Evolutionary conservation across 345 rosid species (phyloP).

Genomic region (Citrus australasica): DNA sequence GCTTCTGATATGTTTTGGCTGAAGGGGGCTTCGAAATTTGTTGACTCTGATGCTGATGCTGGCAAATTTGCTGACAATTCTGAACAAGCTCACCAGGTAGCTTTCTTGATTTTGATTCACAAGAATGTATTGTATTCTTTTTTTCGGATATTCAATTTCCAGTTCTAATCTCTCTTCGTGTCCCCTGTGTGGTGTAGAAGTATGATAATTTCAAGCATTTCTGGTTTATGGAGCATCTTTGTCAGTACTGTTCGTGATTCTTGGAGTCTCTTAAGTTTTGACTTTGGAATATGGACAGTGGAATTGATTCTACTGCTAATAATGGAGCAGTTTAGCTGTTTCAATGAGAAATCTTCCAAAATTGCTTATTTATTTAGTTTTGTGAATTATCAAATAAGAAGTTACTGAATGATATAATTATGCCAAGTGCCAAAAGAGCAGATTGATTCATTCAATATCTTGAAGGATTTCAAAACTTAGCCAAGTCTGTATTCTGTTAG

Average conservation of each 20-base stretch:
- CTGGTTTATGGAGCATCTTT: not conserved
- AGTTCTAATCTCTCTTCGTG: too few species aligned
- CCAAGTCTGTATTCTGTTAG: not conserved
- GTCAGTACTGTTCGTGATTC: not conserved
- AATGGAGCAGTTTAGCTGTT: not conserved
- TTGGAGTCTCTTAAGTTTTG: not conserved
- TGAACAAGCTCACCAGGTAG: constrained; percentile 34
- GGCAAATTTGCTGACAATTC: constrained; percentile 13
- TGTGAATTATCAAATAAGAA: not conserved
- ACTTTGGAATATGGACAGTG: not conserved
- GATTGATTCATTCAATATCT: not conserved
- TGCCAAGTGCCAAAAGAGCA: not conserved
- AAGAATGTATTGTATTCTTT: not conserved
- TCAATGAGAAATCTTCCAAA: not conserved
- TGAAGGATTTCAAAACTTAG: not conserved
- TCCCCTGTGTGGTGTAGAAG: too few species aligned
- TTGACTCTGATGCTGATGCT: constrained; percentile 35
- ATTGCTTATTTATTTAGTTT: not conserved
- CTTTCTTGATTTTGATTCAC: not conserved
- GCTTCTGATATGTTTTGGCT: constrained; percentile 73
- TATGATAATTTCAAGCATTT: not conserved
- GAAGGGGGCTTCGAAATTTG: constrained; percentile 36
- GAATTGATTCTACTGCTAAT: not conserved
- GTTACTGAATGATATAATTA: not conserved
- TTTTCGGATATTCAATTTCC: not conserved